Evolutionary conservation across 31 red algal genomes (phyloP), one percentile per base, ranked within the genome.

Genomic region (Asparagopsis taxiformis): DNA sequence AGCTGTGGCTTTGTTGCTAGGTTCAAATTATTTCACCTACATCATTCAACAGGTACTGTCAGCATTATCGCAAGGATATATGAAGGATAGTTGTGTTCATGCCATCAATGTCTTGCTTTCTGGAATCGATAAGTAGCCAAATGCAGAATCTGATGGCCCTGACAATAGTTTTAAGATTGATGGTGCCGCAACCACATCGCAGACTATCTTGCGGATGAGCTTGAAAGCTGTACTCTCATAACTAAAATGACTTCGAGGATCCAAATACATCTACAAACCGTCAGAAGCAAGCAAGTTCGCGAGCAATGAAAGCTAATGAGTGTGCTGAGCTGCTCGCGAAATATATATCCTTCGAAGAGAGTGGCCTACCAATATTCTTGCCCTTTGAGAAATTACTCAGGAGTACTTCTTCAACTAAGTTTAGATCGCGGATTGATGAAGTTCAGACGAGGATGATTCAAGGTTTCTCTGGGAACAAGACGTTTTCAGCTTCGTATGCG

Each of bases 211-310:
- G 36, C 65, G 36, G 64, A 84, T 33, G 90, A 85, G 51, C 68
- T 87, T 17, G 59, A 77, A 30, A 24, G 61, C 33, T 80, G 82
- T 32, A 60, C 62, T 8, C 35, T 43, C 21, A 63, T 60, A 19
- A 62, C 43, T 29, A 55, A 53, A 76, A 76, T 22, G 90, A 93
- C 61, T 93, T 75, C 56, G 90, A 93, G 51, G 80, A 93, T 65
- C 81, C 82, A 0, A 93, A 93, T 65, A 69, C 75, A 23, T 70
- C 74, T 3, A 70, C 55, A 26, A 37, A 58, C 23, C 75, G 80
- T 36, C 19, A 77, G 33, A 78, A 78, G 29, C 75, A 86, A 29
- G 82, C 90, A 24, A 50, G 69, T 28, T 65, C 52, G 6, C 60
- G 90, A 20, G 75, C 82, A 9, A 52, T 62, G 65, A 79, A 70